Evolutionary conservation across 441 rosid species (phyloP), one percentile per base, ranked within the genome.

Genomic region (Eugenia klotzschiana): DNA sequence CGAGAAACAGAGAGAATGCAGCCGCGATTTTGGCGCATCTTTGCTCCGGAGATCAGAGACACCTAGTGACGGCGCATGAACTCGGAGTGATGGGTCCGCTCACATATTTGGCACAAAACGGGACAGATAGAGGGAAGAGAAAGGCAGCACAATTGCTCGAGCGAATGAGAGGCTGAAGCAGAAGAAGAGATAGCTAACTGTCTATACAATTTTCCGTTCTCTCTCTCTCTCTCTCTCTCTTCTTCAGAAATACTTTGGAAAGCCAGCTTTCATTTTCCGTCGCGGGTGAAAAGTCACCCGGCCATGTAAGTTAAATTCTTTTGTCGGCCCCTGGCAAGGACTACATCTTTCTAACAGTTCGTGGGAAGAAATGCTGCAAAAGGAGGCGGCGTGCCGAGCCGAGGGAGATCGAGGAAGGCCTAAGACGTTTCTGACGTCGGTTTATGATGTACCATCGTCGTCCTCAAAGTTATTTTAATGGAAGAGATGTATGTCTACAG

Each of bases 11-110:
- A 85, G 99, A 96, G 89, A 96, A 96, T 79, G 96, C 97, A 41
- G 98, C 98, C 29, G 99, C 98, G 4, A 93, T 96, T 57, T 84
- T 96, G 92, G 96, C 95, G 55, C 97, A 96, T 84, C 97, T 96
- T 82, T 92, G 94, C 85, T 79, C 95, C 1, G 96, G 92, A 81
- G 99, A 95, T 85, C 96, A 92, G 64, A 91, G 91, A 73, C 87
- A 93, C 86, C 53, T 93, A 54, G 92, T 88, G 6, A 92, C 91
- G 89, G 98, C 98, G 0, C 94, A 90, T 83, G 93, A 95, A 72
- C 93, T 92, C 18, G 98, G 97, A 20, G 94, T 93, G 60, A 91
- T 92, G 93, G 92, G 88, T 69, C 89, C 93, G 3, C 85, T 95
- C 80, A 50, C 87, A 81, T 98, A 95, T 87, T 88, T 96, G 89